Evolutionary conservation across 176 grass and related monocot species (phyloP), one percentile per base, ranked within the genome.

Genomic region (Oropetium thomaeum): DNA sequence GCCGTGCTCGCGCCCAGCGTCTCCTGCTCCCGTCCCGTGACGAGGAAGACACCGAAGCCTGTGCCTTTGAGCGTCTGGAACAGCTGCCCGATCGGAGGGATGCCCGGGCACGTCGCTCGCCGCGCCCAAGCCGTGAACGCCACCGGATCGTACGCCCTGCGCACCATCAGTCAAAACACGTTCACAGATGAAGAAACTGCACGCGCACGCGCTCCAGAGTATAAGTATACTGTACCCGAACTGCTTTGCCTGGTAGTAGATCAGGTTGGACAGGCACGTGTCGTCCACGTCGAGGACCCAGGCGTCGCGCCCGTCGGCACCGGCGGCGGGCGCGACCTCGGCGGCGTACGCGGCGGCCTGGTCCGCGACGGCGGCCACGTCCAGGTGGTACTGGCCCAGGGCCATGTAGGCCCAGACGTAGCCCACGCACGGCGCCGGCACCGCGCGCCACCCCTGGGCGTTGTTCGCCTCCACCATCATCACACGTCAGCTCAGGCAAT

Each of bases 211-310:
- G n/a, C n/a, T n/a, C n/a, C n/a, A n/a, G n/a, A n/a, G n/a, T n/a
- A n/a, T n/a, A n/a, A n/a, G n/a, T n/a, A n/a, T n/a, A 3, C 20
- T 30, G 31, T 79, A 96, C 85, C 95, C 90, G 75, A 91, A 97
- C 55, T 87, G 88, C 61, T 79, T 89, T 5, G 75, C 62, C 62
- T 85, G 69, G 84, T 91, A 92, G 85, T 89, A 92, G 4, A 58
- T 34, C 53, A 93, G 83, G 69, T 97, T 97, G 35, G 95, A 97
- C 2, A 93, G 52, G 83, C 88, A 89, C 0, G 95, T 97, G 73
- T 97, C 95, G 80, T 97, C 88, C 63, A 97, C n/a, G 77, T 97
- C 90, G 3, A 97, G 16, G 14, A 93, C 62, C 95, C 95, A 97
- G 7, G 90, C 88, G 62, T 97, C 90, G 62, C 71, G 83, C 1